Evolutionary conservation across 1,284 basidiomycete genomes (phyloP).

Genomic region (Athelia psychrophila): DNA sequence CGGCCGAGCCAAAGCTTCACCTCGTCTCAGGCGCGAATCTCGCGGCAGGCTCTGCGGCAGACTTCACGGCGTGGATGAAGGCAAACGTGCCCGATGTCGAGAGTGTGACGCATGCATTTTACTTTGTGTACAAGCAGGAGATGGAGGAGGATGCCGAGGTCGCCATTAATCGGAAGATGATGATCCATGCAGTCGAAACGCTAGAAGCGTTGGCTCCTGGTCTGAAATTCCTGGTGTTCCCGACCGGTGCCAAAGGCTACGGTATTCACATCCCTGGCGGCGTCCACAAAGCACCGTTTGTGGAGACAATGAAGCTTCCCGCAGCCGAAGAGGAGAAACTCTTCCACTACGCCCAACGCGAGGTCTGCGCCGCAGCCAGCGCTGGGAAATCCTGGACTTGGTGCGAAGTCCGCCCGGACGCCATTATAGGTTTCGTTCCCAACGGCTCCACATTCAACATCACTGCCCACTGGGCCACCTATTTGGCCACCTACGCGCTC

Average conservation of each 20-base stretch:
- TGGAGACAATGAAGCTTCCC: slow-evolving; percentile 13
- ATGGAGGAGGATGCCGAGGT: slow-evolving; percentile 8
- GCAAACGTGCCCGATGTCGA: slow-evolving; percentile 8
- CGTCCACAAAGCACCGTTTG: slow-evolving; percentile 8
- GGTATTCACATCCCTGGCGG: slow-evolving; percentile 14
- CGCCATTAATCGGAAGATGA: slow-evolving; percentile 12
- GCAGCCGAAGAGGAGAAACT: slow-evolving; percentile 5
- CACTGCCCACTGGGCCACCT: slow-evolving; percentile 14
- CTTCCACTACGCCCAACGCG: slow-evolving; percentile 9
- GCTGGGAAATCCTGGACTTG: slow-evolving; percentile 14
- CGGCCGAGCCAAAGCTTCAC: slow-evolving; percentile 8
- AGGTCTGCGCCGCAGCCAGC: slow-evolving; percentile 9
- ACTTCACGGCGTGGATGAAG: slow-evolving; percentile 7
- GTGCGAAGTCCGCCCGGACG: slow-evolving; percentile 12
- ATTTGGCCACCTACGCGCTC: slow-evolving; percentile 12
- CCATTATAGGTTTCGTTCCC: slow-evolving; percentile 13
- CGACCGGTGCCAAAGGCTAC: slow-evolving; percentile 12
- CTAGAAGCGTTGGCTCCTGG: slow-evolving; percentile 9
- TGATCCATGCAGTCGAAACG: slow-evolving; percentile 10
- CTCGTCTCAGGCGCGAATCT: slow-evolving; percentile 12
- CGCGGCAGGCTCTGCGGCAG: slow-evolving; percentile 8
- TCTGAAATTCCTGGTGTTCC: slow-evolving; percentile 12
- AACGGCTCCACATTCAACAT: slow-evolving; percentile 15
- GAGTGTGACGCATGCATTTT: slow-evolving; percentile 14
- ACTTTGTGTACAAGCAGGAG: slow-evolving; percentile 13